Conservation (phyloP, 106 monocot species). For the Posidonia australis region DNA sequence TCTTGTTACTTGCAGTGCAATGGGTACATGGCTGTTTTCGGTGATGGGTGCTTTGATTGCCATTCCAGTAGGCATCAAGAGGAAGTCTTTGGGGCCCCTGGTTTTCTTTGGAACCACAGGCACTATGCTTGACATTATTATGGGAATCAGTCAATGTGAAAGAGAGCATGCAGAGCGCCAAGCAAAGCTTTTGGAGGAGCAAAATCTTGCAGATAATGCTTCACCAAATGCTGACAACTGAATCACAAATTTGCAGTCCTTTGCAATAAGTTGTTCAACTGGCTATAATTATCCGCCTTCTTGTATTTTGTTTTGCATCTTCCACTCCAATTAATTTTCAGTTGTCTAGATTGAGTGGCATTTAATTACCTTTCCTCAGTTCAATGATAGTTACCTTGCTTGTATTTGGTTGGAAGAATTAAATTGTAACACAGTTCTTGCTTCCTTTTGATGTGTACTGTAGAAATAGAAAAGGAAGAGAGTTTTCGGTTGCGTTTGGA, state of each 20-base stretch:
- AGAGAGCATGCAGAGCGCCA: conserved; percentile 88
- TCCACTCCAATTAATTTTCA: background rate
- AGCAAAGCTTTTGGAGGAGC: conserved; percentile 62
- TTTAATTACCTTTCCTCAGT: no score
- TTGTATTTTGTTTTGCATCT: background rate
- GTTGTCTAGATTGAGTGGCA: no score
- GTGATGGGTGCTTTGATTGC: conserved; percentile 70
- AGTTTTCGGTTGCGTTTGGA: no score
- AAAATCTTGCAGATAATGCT: conserved; percentile 19
- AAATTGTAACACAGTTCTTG: no score
- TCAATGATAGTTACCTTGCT: no score
- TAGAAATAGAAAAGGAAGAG: no score
- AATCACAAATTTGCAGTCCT: background rate
- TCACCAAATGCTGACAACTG: conserved; percentile 22
- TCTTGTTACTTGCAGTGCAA: conserved; percentile 37
- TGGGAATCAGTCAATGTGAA: conserved; percentile 84
- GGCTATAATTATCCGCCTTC: background rate
- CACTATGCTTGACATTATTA: conserved; percentile 95
- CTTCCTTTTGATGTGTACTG: no score
- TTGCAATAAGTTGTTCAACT: background rate
- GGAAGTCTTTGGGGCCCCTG: conserved; percentile 75
- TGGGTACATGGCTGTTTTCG: conserved; percentile 95
- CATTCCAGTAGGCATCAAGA: conserved; percentile 85
- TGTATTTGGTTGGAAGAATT: no score
- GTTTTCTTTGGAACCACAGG: conserved; percentile 98